Evolutionary conservation across 129 eudicot genomes (phyloP).

Genomic region (Tagetes patula): DNA sequence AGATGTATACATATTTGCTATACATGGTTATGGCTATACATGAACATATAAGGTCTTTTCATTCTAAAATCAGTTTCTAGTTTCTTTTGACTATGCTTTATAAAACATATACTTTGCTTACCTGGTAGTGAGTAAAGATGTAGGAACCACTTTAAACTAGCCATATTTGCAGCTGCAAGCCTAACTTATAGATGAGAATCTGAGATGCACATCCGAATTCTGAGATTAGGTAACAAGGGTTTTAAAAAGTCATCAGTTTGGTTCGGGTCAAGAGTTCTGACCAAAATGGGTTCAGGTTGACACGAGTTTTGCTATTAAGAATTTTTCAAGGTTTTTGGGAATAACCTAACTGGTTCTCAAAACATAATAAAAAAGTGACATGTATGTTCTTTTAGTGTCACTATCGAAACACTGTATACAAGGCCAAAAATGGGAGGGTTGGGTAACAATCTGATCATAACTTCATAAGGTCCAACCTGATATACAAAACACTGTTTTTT

Average conservation of each 20-base stretch:
- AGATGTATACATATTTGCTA: background rate
- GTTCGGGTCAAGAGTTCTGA: background rate
- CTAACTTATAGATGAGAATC: background rate
- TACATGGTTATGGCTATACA: conserved; percentile 14
- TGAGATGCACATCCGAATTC: background rate
- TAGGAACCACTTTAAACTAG: background rate
- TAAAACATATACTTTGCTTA: background rate
- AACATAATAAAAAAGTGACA: no score
- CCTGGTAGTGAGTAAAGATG: background rate
- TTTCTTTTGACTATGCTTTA: background rate
- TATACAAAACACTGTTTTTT: no score
- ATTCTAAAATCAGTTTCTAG: background rate
- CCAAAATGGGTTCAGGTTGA: background rate
- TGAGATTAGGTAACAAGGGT: background rate
- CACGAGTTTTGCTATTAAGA: background rate
- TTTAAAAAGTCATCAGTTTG: background rate
- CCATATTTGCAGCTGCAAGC: background rate
- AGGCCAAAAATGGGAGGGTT: no score
- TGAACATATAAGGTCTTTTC: background rate
- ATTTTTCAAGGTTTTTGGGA: no score
- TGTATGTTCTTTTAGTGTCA: no score
- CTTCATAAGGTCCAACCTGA: no score
- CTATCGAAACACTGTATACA: no score
- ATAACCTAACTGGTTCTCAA: no score
- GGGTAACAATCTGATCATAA: no score